Evolutionary conservation across 1,139 yeast genomes (phyloP), one percentile per base, ranked within the genome.

Genomic region (Pichia sp.): DNA sequence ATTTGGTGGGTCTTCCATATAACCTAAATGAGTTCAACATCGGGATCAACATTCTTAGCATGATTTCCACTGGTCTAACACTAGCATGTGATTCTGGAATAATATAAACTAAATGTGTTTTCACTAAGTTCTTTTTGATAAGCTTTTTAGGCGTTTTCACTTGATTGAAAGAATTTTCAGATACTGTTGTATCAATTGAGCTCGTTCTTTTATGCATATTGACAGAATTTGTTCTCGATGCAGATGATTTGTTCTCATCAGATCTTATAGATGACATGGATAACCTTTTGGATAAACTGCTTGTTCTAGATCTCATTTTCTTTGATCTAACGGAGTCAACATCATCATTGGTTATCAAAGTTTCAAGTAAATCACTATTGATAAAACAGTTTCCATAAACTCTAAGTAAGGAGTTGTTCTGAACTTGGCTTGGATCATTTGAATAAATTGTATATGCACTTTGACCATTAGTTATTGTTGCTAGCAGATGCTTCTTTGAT

Each of bases 11-110:
- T 42, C 80, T 62, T 2, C 81, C 81, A 50, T 74, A 75, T 36
- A 75, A 59, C 51, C 65, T 69, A 59, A 73, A 75, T 6, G 75
- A 61, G 53, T 75, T 79, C 53, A 74, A 63, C 18, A 73, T 65
- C 40, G 76, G 79, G 36, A 75, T 66, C 42, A 70, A 64, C 52
- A 71, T 64, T 43, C 81, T 62, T 36, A 75, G 63, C 79, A 74
- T 74, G 25, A 76, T 75, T 55, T 75, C 80, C 22, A 69, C 62
- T n/a, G 74, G 73, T 31, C 64, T 61, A 11, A 75, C 79, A 12
- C 78, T 77, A 0, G 79, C 76, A 53, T 75, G 81, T 8, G 71
- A 48, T 25, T 65, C 66, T 2, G 81, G 80, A 66, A 75, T 72
- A 46, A 75, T 22, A 35, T 60, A 59, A 36, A 62, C 55, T 62